phyloP scores from a whole-genome alignment of 1,284 basidiomycete species.

The Ceratorhiza oryzae-sativae region DNA sequence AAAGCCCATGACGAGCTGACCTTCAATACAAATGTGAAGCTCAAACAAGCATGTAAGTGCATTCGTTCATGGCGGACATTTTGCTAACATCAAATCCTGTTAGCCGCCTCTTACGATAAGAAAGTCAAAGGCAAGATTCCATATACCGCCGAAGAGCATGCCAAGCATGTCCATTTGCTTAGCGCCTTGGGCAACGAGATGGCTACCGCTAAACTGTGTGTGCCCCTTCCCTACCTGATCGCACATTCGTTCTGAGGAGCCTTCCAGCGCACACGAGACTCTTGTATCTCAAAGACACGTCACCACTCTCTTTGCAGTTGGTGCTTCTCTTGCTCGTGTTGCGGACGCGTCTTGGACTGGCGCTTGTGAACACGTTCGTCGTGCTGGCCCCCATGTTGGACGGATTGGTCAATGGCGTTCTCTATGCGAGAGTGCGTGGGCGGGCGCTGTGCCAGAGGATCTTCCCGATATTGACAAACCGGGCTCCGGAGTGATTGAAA shows the following conservation, averaged over 20 bases:
- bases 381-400: constrained; percentile 69
- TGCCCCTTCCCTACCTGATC: constrained; percentile 32
- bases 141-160: constrained; percentile 75
- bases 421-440: constrained; percentile 77
- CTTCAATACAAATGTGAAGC: constrained; percentile 69
- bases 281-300: constrained; percentile 68
- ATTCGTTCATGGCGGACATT: neutral
- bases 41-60: constrained; percentile 72
- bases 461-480: constrained; percentile 55
- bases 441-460: constrained; percentile 61
- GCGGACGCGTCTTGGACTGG: constrained; percentile 79
- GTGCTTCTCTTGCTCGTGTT: constrained; percentile 67
- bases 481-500: constrained; percentile 33
- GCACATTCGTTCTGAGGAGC: no score
- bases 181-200: constrained; percentile 77
- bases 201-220: constrained; percentile 77
- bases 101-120: constrained; percentile 75
- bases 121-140: constrained; percentile 73
- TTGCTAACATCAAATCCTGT: neutral
- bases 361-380: constrained; percentile 71
- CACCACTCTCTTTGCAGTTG: constrained; percentile 64
- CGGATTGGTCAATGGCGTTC: constrained; percentile 72
- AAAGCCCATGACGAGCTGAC: constrained; percentile 75
- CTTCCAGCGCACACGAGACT: constrained; percentile 56
- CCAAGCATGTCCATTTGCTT: constrained; percentile 75